These are phyloP conservation scores for Forsythia viridissima DNA, from an alignment of 257 asterid species.

Conservation along the genomic window DNA sequence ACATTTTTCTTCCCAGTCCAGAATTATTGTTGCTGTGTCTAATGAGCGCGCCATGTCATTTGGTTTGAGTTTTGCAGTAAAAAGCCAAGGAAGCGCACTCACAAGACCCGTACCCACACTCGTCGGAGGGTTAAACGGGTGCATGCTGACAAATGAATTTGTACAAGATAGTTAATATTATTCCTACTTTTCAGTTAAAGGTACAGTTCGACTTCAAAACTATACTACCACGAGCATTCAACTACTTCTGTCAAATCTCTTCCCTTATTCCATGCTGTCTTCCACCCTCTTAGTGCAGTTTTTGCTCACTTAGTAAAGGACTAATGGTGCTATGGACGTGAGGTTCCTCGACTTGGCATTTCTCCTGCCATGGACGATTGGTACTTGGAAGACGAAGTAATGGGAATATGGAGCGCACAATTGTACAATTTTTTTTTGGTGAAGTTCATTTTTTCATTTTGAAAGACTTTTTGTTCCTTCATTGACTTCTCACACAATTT, in stretches of 20 bases:
- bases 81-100: conserved; percentile 40
- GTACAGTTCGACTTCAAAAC: conserved; percentile 1
- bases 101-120: conserved; percentile 32
- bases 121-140: conserved; percentile 36
- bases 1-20: no score
- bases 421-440: not conserved
- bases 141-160: conserved; percentile 31
- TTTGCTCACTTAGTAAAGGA: not conserved
- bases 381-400: not conserved
- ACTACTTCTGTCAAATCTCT: not conserved
- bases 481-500: no score
- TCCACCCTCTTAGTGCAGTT: not conserved
- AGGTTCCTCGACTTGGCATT: not conserved
- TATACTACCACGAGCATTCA: not conserved
- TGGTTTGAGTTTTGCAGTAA: conserved; percentile 25
- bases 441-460: no score
- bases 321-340: not conserved
- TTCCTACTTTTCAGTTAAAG: conserved; percentile 15
- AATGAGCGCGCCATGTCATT: not conserved
- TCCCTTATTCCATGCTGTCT: not conserved
- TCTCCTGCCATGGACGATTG: not conserved
- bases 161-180: not conserved
- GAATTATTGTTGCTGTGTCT: not conserved
- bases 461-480: no score
- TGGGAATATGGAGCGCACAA: not conserved